Base-by-base conservation (phyloP, 208 protist genomes). In the Naegleria fowleri region DNA sequence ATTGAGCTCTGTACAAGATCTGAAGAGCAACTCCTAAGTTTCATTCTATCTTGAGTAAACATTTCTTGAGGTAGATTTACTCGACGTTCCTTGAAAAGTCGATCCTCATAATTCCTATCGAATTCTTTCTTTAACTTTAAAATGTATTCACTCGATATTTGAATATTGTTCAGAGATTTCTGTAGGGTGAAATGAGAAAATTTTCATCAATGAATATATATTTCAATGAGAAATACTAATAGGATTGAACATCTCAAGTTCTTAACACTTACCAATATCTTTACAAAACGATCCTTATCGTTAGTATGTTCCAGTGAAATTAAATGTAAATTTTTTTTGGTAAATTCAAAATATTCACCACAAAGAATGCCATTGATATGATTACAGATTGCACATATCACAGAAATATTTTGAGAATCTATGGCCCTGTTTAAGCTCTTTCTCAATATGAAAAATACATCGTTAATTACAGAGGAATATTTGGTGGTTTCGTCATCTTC, bases 391-490 rank as follows among this genome's bases (percentile, higher is more conserved):
- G 39, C 41, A 58, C 85, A 58, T 39, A 88, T 58, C 7, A 88
- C 9, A 19, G 13, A 39, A 40, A 58, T 29, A 39, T 88, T 88
- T 33, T 39, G 11, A 25, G 85, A 88, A 40, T 29, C 43, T 19
- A 88, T 58, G 16, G 41, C 43, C 29, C 85, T 48, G 11, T 13
- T 88, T 59, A 58, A 9, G 36, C 85, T 88, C 41, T 88, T 88
- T 58, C 55, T 16, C 7, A 88, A 88, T 36, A 88, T 58, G n/a
- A 58, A 88, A 38, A 88, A 88, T n/a, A 39, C 43, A 88, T 88
- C 85, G 5, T 88, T 22, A 58, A 88, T 39, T 22, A 88, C 6
- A 38, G 43, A 33, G 38, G 85, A 51, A 58, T 39, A 88, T 58
- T 88, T 88, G 19, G 33, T 9, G 3, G 41, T 38, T 25, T 88